Percentiles rank a stretch among this genome's conserved stretches.
phyloP scores from a whole-genome alignment of 352 stramenopile genomes.

The Globisporangium cystogenes region DNA sequence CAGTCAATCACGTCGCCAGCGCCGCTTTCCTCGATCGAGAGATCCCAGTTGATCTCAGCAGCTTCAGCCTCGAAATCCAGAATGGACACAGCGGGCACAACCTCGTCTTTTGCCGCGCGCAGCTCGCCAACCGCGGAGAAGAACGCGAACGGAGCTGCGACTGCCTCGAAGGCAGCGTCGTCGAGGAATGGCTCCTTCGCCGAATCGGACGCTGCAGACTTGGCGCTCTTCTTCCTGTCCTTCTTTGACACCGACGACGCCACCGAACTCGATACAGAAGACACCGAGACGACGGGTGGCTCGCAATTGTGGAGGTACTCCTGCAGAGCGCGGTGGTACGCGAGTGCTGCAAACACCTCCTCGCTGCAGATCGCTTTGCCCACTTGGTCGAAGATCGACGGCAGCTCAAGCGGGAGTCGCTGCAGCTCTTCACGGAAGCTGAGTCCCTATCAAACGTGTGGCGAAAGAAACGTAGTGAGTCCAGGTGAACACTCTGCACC shows the following conservation, averaged over 20 bases:
- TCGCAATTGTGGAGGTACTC: slow-evolving; percentile 57
- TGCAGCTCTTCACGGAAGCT: slow-evolving; percentile 65
- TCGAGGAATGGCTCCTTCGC: background rate
- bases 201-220: slow-evolving; percentile 7
- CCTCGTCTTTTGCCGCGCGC: slow-evolving; percentile 28
- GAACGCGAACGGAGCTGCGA: slow-evolving; percentile 31
- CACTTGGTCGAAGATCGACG: slow-evolving; percentile 41
- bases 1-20: slow-evolving; percentile 47
- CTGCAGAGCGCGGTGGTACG: slow-evolving; percentile 67
- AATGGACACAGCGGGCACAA: slow-evolving; percentile 12
- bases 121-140: slow-evolving; percentile 58
- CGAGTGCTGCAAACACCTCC: slow-evolving; percentile 32
- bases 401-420: slow-evolving; percentile 47
- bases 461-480: background rate
- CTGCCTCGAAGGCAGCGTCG: background rate
- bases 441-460: slow-evolving; percentile 22
- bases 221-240: slow-evolving; percentile 29
- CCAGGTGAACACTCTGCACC: background rate
- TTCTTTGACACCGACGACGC: slow-evolving; percentile 32
- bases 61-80: slow-evolving; percentile 52
- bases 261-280: slow-evolving; percentile 1
- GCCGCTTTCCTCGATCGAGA: slow-evolving; percentile 41
- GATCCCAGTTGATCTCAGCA: slow-evolving; percentile 70
- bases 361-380: slow-evolving; percentile 34
- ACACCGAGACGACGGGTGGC: slow-evolving; percentile 21